A percentile compares a stretch with the other conserved stretches of the same genome.
Conservation (phyloP, 805 yeast species). For the Metschnikowia koreensis region DNA sequence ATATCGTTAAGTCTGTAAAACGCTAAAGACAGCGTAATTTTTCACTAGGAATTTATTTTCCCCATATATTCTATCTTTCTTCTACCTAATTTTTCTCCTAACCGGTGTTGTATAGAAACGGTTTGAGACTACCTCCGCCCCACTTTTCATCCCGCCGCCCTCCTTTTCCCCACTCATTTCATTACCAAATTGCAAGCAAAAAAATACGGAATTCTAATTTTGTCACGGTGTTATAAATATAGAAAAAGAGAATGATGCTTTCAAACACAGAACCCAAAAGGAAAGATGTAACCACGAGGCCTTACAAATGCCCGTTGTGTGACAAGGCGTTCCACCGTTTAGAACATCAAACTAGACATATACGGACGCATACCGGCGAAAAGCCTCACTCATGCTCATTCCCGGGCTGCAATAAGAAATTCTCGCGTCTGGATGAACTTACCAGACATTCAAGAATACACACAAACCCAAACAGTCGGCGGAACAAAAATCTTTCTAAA, state of each 20-base stretch:
- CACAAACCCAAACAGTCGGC: conserved; percentile 63
- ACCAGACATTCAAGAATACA: conserved; percentile 74
- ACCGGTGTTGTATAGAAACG: background rate
- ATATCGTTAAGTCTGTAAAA: background rate
- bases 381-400: conserved; percentile 75
- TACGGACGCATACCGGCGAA: conserved; percentile 79
- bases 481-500: conserved; percentile 47
- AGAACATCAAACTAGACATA: conserved; percentile 78
- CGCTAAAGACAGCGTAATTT: background rate
- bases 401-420: conserved; percentile 67
- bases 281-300: conserved; percentile 35
- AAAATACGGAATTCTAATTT: no score
- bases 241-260: conserved; percentile 11
- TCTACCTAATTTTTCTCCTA: background rate
- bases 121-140: conserved; percentile 4
- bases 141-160: conserved; percentile 1
- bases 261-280: conserved; percentile 18
- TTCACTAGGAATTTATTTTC: background rate
- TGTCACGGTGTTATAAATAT: background rate
- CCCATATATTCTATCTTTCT: background rate
- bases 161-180: conserved; percentile 1
- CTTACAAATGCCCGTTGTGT: conserved; percentile 74
- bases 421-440: conserved; percentile 69
- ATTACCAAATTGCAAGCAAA: background rate
- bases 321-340: conserved; percentile 71